Base-by-base conservation (phyloP, 2,329 filamentous ascomycete species). In the Hypoxylon sp. region DNA sequence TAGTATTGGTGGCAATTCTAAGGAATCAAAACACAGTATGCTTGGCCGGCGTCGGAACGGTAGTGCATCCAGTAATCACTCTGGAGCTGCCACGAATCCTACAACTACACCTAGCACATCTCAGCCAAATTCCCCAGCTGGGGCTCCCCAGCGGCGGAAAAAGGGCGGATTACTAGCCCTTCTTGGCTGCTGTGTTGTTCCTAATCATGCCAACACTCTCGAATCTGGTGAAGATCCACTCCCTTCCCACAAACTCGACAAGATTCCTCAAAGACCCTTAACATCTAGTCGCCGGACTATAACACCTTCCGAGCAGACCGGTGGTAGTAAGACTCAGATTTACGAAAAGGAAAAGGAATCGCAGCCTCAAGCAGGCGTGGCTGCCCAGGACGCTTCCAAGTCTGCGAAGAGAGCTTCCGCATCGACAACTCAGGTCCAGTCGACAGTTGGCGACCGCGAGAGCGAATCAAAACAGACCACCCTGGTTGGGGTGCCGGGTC, bases 1-100 rank as follows among this genome's bases (percentile, higher is more conserved):
- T 74, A 91, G 88, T 77, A 88, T 90, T 74, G 86, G 87, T 73
- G 86, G 86, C 66, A 85, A 86, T 72, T 92, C 91, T 53, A 91
- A 88, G 79, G 88, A 88, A 73, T 90, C 88, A 67, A 89, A 86
- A 81, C 83, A 85, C 72, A 92, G 90, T 80, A 88, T 90, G 74
- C 81, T 88, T 61, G 89, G 86, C 69, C 84, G 86, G 72, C 86
- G 87, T 75, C 85, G 88, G 75, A 91, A 91, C 81, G 88, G 88
- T 74, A 93, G 90, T 80, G 85, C 88, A 69, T 88, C 88, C 73
- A 92, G 89, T 81, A 89, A 88, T 80, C 84, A 86, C 76, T 87
- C 86, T 70, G 84, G 84, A 75, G 82, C 83, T 74, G 85, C 83
- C 76, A 86, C 84, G 72, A 85, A 85, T 70, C 84, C 84, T 59